Base-by-base conservation (phyloP, 176 grass and related monocot genomes). In the Phyllostachys edulis region DNA sequence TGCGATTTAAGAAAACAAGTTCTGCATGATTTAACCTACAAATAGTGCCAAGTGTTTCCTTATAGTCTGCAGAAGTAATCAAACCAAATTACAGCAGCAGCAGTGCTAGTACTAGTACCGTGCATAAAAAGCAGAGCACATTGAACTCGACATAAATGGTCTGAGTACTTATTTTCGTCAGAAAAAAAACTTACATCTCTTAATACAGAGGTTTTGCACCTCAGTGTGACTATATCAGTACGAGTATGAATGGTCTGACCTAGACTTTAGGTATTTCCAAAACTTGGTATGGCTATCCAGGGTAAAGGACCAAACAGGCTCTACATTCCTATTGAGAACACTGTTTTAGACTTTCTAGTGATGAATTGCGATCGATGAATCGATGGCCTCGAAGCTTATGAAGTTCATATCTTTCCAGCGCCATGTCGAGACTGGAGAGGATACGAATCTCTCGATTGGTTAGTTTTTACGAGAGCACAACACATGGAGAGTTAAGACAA, bases 131-230 rank as follows among this genome's bases (percentile, higher is more conserved):
- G 77, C 71, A 71, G 64, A 76, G 9, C 55, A 52, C 83, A 90
- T 65, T 90, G 15, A 90, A 90, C 45, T 44, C 60, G 18, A 14
- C 77, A 81, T 75, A 83, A 88, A 63, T 79, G 66, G 45, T 36
- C 41, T 32, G 16, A 42, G 75, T 44, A 73, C 29, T 17, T 65
- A 45, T 79, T 11, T 21, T 59, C 42, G 2, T 78, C 54, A 9
- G 49, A 23, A n/a, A 39, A 37, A 60, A 27, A 39, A 40, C 21
- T 24, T 50, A 50, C 6, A 42, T 11, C 9, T 60, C 10, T 72
- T 41, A 64, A 49, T n/a, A 17, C 75, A 3, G 23, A 32, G 17
- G 20, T 69, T 71, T 67, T 38, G 69, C n/a, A 64, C 27, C 56
- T 56, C n/a, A 57, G 11, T 15, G 54, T 9, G 74, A 27, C 18